A percentile compares a stretch with the other conserved stretches of the same genome.
These are phyloP conservation scores for Epichloe uncinata DNA, from an alignment of 2,329 filamentous ascomycete species.

Conservation along the genomic window DNA sequence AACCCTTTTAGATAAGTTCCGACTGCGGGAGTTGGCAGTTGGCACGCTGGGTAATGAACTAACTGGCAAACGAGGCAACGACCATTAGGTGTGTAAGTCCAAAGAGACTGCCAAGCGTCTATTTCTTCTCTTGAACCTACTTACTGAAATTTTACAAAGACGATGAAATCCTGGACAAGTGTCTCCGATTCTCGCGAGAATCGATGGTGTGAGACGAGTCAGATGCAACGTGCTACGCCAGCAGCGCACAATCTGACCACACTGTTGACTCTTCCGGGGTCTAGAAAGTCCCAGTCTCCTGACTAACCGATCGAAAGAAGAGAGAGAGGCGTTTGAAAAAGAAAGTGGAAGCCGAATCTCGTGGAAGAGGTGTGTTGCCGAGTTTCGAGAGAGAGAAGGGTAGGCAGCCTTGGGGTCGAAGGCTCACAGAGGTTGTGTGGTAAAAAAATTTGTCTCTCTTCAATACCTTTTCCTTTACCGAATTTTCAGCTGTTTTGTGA, in stretches of 20 bases:
- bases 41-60: background rate
- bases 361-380: background rate
- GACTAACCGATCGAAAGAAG: background rate
- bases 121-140: background rate
- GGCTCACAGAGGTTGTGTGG: background rate
- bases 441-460: background rate
- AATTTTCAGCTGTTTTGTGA: background rate
- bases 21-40: background rate
- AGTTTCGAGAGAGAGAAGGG: background rate
- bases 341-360: background rate
- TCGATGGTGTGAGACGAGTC: background rate
- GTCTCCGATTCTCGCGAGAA: background rate
- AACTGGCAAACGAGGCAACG: background rate
- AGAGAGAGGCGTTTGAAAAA: background rate
- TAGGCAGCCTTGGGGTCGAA: background rate
- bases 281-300: background rate
- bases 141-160: background rate
- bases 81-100: slow-evolving; percentile 1
- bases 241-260: no score
- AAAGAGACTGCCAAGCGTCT: background rate
- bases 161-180: no score
- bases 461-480: background rate
- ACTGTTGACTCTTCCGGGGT: background rate
- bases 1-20: background rate
- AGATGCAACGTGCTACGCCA: background rate